These are phyloP conservation scores for Homolaphlyctis polyrhiza DNA, from an alignment of 371 early-diverging fungal genomes.

Conservation along the genomic window DNA sequence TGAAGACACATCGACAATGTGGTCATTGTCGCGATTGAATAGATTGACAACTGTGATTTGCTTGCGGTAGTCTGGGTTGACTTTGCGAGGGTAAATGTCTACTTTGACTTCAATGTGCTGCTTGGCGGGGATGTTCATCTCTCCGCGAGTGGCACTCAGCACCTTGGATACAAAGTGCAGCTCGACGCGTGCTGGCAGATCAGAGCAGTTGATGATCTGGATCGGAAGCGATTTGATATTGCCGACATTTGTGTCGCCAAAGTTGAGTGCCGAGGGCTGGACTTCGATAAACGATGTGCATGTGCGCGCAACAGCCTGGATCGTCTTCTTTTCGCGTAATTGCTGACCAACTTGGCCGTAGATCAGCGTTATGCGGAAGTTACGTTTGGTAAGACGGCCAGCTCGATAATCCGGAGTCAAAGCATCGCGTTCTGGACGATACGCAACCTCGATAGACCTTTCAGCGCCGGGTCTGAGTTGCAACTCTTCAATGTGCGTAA, in stretches of 20 bases:
- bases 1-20: constrained; percentile 84
- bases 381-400: constrained; percentile 66
- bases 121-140: constrained; percentile 77
- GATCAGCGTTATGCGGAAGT: constrained; percentile 72
- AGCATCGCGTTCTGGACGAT: constrained; percentile 62
- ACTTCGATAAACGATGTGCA: constrained; percentile 93
- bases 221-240: constrained; percentile 83
- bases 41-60: constrained; percentile 90
- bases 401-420: constrained; percentile 55
- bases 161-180: constrained; percentile 86
- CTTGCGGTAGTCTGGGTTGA: constrained; percentile 95
- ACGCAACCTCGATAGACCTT: constrained; percentile 75
- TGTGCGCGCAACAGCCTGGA: constrained; percentile 85
- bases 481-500: constrained; percentile 81
- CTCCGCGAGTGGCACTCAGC: constrained; percentile 74
- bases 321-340: constrained; percentile 68
- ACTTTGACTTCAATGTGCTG: constrained; percentile 80
- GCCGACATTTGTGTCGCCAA: constrained; percentile 94
- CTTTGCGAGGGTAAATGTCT: constrained; percentile 95
- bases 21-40: constrained; percentile 84
- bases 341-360: constrained; percentile 46
- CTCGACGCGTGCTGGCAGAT: constrained; percentile 79
- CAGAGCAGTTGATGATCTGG: constrained; percentile 79
- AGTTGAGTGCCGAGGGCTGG: constrained; percentile 74
- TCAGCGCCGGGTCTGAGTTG: constrained; percentile 80